Evolutionary conservation across 2,329 filamentous ascomycete genomes (phyloP).

Genomic region (Nemania serpens): DNA sequence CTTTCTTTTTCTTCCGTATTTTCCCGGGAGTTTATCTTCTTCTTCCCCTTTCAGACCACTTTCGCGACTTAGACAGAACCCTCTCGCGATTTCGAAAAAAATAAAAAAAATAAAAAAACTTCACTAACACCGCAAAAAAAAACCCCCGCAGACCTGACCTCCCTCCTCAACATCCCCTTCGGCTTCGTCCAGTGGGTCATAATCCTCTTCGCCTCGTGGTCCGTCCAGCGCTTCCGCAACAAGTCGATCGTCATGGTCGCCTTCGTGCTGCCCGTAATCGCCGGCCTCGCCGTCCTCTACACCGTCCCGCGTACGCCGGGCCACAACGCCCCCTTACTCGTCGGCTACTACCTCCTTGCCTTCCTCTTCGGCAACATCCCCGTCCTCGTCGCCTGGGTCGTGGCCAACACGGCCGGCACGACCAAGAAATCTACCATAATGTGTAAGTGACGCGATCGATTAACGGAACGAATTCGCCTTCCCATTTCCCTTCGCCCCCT

Average conservation of each 20-base stretch:
- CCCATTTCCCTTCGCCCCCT: neutral
- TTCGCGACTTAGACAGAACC: too few relatives aligned
- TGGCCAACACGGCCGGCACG: constrained; percentile 69
- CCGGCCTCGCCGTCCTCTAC: constrained; percentile 63
- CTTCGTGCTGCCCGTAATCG: constrained; percentile 64
- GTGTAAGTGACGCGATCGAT: constrained; percentile 41
- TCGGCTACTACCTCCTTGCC: constrained; percentile 67
- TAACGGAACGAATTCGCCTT: neutral
- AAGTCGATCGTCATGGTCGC: constrained; percentile 61
- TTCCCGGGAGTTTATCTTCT: too few relatives aligned
- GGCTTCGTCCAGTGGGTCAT: constrained; percentile 63
- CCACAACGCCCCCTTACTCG: constrained; percentile 55
- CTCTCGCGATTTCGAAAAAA: too few relatives aligned
- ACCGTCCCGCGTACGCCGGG: constrained; percentile 50
- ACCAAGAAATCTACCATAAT: constrained; percentile 70
- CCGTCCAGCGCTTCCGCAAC: constrained; percentile 59
- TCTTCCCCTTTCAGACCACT: too few relatives aligned
- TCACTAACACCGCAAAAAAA: too few relatives aligned
- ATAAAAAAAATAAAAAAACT: too few relatives aligned
- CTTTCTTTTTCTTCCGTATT: too few relatives aligned
- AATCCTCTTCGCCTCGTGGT: constrained; percentile 61
- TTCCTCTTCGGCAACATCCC: constrained; percentile 71
- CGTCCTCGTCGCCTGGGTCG: constrained; percentile 69
- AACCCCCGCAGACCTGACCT: constrained; percentile 43
- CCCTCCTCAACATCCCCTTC: constrained; percentile 70